phyloP scores from a whole-genome alignment of 2,329 filamentous ascomycete species.

The Polychaeton citri region DNA sequence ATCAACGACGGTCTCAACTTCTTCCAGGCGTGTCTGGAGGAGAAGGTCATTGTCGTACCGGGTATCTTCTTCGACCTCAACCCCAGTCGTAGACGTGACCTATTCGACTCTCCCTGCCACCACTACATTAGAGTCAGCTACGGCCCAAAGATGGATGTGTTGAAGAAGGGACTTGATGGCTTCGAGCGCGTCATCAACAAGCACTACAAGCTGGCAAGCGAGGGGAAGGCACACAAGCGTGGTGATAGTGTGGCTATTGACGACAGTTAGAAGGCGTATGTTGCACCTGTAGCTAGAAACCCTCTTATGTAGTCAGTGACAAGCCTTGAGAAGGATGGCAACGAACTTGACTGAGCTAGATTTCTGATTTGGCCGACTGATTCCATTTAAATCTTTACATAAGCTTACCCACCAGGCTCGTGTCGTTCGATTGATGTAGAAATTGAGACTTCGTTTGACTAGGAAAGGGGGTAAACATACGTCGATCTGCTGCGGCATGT shows the following conservation, averaged over 20 bases:
- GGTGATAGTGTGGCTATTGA: not conserved
- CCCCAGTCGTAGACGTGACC: slow-evolving; percentile 71
- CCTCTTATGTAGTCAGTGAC: too few species aligned
- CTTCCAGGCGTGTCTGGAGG: slow-evolving; percentile 83
- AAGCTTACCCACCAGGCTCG: too few species aligned
- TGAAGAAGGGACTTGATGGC: slow-evolving; percentile 68
- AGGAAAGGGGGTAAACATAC: too few species aligned
- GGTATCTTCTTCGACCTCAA: slow-evolving; percentile 98
- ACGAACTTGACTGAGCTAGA: too few species aligned
- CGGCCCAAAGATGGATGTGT: slow-evolving; percentile 64
- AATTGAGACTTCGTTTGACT: too few species aligned
- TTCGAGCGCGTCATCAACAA: slow-evolving; percentile 72
- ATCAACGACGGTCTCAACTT: slow-evolving; percentile 93
- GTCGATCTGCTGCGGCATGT: too few species aligned
- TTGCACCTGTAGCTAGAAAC: too few species aligned
- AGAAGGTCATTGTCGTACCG: slow-evolving; percentile 93
- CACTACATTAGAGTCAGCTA: slow-evolving; percentile 77
- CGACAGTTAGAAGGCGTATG: too few species aligned
- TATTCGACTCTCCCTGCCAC: slow-evolving; percentile 92
- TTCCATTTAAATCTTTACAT: too few species aligned
- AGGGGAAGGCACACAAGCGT: not conserved
- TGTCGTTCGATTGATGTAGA: too few species aligned
- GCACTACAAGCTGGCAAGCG: slow-evolving; percentile 24
- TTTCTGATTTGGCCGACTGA: too few species aligned
- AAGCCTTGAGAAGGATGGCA: too few species aligned